phyloP scores from a whole-genome alignment of 148 eudicot species.

The Hydrangea macrophylla region DNA sequence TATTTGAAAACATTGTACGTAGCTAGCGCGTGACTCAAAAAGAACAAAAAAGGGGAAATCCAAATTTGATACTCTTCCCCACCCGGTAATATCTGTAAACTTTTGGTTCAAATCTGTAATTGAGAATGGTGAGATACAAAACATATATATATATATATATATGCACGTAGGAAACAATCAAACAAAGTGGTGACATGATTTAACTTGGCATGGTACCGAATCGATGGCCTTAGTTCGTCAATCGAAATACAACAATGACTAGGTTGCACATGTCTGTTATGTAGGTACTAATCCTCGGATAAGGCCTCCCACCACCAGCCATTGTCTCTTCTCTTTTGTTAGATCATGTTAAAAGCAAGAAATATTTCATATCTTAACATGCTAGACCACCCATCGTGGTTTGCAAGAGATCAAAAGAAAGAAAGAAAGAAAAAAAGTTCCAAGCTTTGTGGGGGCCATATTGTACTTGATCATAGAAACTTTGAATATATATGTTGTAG shows the following conservation, averaged over 20 bases:
- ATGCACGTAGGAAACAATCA: too few species aligned
- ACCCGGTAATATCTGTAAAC: neutral
- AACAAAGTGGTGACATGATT: neutral
- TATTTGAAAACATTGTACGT: too few species aligned
- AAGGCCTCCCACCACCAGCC: conserved; percentile 26
- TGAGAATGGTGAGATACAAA: neutral
- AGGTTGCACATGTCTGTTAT: neutral
- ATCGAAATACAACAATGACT: neutral
- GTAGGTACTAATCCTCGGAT: conserved; percentile 25
- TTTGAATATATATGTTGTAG: too few species aligned
- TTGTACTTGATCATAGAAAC: conserved; percentile 14
- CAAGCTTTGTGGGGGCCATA: conserved; percentile 16
- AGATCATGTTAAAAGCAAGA: conserved; percentile 24
- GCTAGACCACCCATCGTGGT: conserved; percentile 5
- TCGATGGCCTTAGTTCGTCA: conserved; percentile 15
- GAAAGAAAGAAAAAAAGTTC: too few species aligned
- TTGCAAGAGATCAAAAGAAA: too few species aligned
- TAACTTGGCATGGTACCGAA: neutral
- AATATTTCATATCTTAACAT: conserved; percentile 24
- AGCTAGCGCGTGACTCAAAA: too few species aligned
- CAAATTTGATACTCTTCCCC: neutral
- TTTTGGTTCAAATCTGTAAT: neutral
- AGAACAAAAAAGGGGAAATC: neutral
- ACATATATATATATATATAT: too few species aligned
- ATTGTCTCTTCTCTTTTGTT: conserved; percentile 20